phyloP scores from a whole-genome alignment of 208 protist genomes.

The Leptomonas seymouri region DNA sequence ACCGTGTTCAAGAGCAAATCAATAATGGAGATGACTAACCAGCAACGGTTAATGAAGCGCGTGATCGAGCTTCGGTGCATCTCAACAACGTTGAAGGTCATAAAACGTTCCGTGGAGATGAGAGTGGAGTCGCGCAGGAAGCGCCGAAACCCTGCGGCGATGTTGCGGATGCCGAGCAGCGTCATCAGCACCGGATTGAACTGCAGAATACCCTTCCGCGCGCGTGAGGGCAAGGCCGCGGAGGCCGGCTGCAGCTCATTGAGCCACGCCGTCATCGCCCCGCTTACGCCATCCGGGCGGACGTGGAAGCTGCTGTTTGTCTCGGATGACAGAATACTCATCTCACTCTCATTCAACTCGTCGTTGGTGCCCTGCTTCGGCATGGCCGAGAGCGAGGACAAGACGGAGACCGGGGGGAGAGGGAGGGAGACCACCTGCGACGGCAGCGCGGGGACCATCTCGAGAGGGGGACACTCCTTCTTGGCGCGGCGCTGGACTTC shows the following conservation, averaged over 20 bases:
- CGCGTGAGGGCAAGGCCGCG: slow-evolving; percentile 47
- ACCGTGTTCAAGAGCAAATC: slow-evolving; percentile 82
- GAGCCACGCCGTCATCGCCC: slow-evolving; percentile 21
- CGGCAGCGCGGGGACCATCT: background rate
- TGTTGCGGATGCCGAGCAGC: slow-evolving; percentile 71
- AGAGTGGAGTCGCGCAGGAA: slow-evolving; percentile 76
- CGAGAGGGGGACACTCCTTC: background rate
- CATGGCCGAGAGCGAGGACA: slow-evolving; percentile 1
- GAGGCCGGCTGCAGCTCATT: slow-evolving; percentile 49
- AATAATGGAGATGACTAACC: slow-evolving; percentile 69
- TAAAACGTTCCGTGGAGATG: slow-evolving; percentile 72
- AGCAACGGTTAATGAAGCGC: slow-evolving; percentile 62
- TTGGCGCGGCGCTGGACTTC: background rate
- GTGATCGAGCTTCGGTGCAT: slow-evolving; percentile 56
- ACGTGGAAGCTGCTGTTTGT: slow-evolving; percentile 31
- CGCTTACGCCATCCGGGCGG: background rate
- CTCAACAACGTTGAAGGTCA: slow-evolving; percentile 54
- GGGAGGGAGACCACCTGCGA: background rate
- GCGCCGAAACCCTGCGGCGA: slow-evolving; percentile 64
- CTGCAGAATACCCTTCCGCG: slow-evolving; percentile 55
- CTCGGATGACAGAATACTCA: slow-evolving; percentile 29
- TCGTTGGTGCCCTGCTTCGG: background rate
- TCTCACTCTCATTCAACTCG: slow-evolving; percentile 26
- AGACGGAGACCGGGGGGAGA: background rate
- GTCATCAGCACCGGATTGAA: slow-evolving; percentile 73